Evolutionary conservation across 1,284 basidiomycete genomes (phyloP).

Genomic region (Ustilago hordei): DNA sequence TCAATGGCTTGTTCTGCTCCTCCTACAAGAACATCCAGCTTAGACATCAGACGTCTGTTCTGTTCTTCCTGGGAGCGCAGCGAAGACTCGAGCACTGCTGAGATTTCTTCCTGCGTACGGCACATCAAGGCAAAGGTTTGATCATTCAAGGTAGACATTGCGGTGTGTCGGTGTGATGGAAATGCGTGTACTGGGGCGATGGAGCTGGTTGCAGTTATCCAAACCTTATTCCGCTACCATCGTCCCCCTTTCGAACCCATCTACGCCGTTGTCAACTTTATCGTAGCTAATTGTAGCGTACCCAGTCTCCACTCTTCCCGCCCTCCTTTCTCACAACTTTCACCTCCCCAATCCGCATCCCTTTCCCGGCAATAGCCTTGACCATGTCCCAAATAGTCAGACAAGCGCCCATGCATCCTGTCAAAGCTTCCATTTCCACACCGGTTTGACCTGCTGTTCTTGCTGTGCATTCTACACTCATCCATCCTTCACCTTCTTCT

Average conservation of each 20-base stretch:
- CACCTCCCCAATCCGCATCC: conserved; percentile 78
- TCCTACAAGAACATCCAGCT: too few relatives aligned
- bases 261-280: background rate
- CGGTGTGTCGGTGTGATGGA: too few relatives aligned
- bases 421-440: conserved; percentile 94
- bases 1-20: background rate
- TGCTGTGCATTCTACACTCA: conserved; percentile 53
- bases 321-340: conserved; percentile 79
- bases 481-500: conserved; percentile 20
- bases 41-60: too few relatives aligned
- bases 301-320: conserved; percentile 77
- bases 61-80: too few relatives aligned
- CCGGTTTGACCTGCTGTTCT: conserved; percentile 72
- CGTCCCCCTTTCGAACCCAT: too few relatives aligned
- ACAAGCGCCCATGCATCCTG: conserved; percentile 81
- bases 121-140: background rate
- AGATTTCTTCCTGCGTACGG: background rate
- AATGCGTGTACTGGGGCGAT: too few relatives aligned
- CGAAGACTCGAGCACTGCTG: too few relatives aligned
- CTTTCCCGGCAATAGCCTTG: conserved; percentile 84
- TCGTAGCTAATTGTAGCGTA: conserved; percentile 3
- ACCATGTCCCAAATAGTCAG: conserved; percentile 93
- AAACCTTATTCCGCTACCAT: background rate
- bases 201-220: too few relatives aligned
- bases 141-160: background rate